phyloP scores from a whole-genome alignment of 1,139 yeast species.

The Lodderomyces jiufengensis region DNA sequence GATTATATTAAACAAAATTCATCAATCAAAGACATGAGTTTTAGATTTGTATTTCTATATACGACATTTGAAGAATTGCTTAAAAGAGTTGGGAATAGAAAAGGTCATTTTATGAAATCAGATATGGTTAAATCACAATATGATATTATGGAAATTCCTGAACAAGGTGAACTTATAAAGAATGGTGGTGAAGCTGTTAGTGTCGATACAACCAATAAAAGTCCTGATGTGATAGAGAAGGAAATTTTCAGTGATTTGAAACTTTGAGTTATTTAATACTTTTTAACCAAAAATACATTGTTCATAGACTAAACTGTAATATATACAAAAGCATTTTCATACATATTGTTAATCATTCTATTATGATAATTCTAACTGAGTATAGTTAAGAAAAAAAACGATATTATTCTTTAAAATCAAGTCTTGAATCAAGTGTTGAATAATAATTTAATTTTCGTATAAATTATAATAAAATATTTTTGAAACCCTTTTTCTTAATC shows the following conservation, averaged over 20 bases:
- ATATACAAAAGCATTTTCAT: too few relatives aligned
- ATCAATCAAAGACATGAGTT: constrained; percentile 32
- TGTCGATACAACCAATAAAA: constrained; percentile 39
- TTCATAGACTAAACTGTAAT: too few relatives aligned
- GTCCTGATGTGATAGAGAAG: constrained; percentile 31
- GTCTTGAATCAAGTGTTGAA: too few relatives aligned
- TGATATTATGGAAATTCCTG: constrained; percentile 69
- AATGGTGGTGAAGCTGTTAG: constrained; percentile 38
- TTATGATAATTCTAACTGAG: too few relatives aligned
- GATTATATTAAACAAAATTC: constrained; percentile 43
- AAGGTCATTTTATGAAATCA: constrained; percentile 82
- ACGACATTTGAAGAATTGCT: constrained; percentile 60
- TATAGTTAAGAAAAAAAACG: too few relatives aligned
- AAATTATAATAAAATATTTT: too few relatives aligned
- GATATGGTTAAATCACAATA: constrained; percentile 81
- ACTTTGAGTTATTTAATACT: too few relatives aligned
- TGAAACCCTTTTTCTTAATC: too few relatives aligned
- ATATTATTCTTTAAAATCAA: too few relatives aligned
- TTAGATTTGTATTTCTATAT: constrained; percentile 63
- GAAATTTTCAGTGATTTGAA: constrained; percentile 11
- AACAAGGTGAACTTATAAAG: constrained; percentile 31
- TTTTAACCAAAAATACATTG: too few relatives aligned
- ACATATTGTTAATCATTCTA: too few relatives aligned
- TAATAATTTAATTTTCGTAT: too few relatives aligned
- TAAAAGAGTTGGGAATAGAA: constrained; percentile 56